Percentiles rank a stretch among this genome's conserved stretches.
Conservation (phyloP, 2,329 filamentous ascomycete species). For the Monilinia aucupariae region DNA sequence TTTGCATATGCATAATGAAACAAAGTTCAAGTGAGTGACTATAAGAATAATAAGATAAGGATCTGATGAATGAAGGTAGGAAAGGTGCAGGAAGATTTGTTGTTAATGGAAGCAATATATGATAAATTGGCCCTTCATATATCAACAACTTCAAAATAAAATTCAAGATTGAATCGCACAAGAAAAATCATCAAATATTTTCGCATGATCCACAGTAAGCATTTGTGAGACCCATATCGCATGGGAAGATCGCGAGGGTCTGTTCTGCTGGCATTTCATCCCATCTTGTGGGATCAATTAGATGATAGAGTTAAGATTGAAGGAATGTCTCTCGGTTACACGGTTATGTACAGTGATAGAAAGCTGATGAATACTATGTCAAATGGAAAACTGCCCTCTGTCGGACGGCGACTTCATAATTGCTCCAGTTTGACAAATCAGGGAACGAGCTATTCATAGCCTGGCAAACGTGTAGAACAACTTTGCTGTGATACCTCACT, state of each 20-base stretch:
- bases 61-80: background rate
- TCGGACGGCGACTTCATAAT: background rate
- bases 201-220: background rate
- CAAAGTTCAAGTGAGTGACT: background rate
- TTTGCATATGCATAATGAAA: conserved; percentile 11
- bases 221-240: background rate
- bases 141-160: background rate
- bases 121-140: background rate
- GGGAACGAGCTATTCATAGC: background rate
- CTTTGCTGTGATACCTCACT: background rate
- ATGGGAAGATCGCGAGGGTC: background rate
- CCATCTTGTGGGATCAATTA: background rate
- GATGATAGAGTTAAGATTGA: background rate
- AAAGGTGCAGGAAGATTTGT: background rate
- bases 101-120: background rate
- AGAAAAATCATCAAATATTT: background rate
- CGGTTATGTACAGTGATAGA: background rate
- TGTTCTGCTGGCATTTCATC: background rate
- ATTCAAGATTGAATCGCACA: background rate
- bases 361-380: background rate
- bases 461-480: background rate
- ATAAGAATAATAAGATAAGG: background rate
- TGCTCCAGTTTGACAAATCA: background rate
- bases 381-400: background rate
- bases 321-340: background rate